Percentiles rank a stretch among this genome's conserved stretches.
These are phyloP conservation scores for Cerrena zonata DNA, from an alignment of 1,284 basidiomycete species.

Conservation along the genomic window DNA sequence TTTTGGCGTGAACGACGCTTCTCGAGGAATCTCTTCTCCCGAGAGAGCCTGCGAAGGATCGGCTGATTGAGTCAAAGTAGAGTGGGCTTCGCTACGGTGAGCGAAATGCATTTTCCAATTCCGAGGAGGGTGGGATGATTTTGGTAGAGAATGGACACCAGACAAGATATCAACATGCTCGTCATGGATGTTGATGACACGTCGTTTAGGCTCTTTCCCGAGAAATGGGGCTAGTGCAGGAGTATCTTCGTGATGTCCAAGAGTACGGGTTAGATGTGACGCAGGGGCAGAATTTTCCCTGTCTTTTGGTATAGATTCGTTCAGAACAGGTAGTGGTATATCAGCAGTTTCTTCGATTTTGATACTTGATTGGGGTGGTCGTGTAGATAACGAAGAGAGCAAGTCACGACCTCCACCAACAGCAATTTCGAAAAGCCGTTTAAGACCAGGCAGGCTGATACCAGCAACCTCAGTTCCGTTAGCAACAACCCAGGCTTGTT, in stretches of 20 bases:
- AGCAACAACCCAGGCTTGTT: slow-evolving; percentile 42
- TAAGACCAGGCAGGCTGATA: slow-evolving; percentile 54
- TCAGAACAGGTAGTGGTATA: background rate
- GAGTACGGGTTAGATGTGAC: slow-evolving; percentile 47
- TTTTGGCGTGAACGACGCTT: background rate
- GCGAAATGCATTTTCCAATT: slow-evolving; percentile 39
- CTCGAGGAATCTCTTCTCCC: background rate
- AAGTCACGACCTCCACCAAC: slow-evolving; percentile 40
- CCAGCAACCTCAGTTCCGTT: slow-evolving; percentile 53
- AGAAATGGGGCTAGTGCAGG: slow-evolving; percentile 68
- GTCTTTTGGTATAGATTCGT: background rate
- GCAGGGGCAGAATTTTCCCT: background rate
- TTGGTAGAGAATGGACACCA: background rate
- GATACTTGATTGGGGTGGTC: slow-evolving; percentile 7
- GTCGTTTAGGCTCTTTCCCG: slow-evolving; percentile 51
- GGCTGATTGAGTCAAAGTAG: background rate
- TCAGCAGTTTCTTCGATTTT: background rate
- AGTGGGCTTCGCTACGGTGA: slow-evolving; percentile 38
- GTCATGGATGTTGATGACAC: slow-evolving; percentile 50
- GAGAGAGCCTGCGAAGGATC: background rate
- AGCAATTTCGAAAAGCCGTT: slow-evolving; percentile 64
- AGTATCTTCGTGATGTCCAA: slow-evolving; percentile 65
- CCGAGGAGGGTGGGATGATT: background rate
- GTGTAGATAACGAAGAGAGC: slow-evolving; percentile 8
- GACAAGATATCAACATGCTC: slow-evolving; percentile 42